A percentile compares a stretch with the other conserved stretches of the same genome.
These are phyloP conservation scores for Lipomyces japonicus DNA, from an alignment of 805 yeast genomes.

Conservation along the genomic window DNA sequence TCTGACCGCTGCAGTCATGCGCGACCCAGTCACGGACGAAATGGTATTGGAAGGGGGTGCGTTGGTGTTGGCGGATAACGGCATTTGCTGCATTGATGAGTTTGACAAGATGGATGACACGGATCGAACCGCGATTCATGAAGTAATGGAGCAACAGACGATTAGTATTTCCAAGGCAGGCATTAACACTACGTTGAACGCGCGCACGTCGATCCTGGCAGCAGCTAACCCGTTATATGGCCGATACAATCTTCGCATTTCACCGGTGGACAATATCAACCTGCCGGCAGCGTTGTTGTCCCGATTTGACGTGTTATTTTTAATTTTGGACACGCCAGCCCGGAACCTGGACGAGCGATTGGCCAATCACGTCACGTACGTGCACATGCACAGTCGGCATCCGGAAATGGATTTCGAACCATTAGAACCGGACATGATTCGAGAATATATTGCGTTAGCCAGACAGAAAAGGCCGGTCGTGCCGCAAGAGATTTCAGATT, in stretches of 20 bases:
- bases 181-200: slow-evolving; percentile 90
- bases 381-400: slow-evolving; percentile 87
- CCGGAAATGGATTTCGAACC: slow-evolving; percentile 76
- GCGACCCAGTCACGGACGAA: slow-evolving; percentile 98
- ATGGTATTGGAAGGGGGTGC: slow-evolving; percentile 99
- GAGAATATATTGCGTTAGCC: slow-evolving; percentile 86
- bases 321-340: slow-evolving; percentile 79
- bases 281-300: slow-evolving; percentile 94
- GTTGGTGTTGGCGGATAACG: slow-evolving; percentile 91
- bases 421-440: slow-evolving; percentile 69
- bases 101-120: slow-evolving; percentile 97
- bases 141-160: slow-evolving; percentile 99
- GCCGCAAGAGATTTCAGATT: slow-evolving; percentile 76
- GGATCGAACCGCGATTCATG: slow-evolving; percentile 97
- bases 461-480: slow-evolving; percentile 81
- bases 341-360: slow-evolving; percentile 76
- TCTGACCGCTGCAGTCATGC: slow-evolving; percentile 96
- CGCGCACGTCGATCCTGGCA: slow-evolving; percentile 90
- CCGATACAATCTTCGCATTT: slow-evolving; percentile 80
- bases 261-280: slow-evolving; percentile 93
- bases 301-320: slow-evolving; percentile 85
- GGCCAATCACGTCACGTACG: slow-evolving; percentile 92
- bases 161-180: slow-evolving; percentile 97
- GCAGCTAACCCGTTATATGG: slow-evolving; percentile 99
- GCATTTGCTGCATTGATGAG: slow-evolving; percentile 98